Evolutionary conservation across 2,329 filamentous ascomycete species (phyloP), one percentile per base, ranked within the genome.

Genomic region (Epichloe typhina): DNA sequence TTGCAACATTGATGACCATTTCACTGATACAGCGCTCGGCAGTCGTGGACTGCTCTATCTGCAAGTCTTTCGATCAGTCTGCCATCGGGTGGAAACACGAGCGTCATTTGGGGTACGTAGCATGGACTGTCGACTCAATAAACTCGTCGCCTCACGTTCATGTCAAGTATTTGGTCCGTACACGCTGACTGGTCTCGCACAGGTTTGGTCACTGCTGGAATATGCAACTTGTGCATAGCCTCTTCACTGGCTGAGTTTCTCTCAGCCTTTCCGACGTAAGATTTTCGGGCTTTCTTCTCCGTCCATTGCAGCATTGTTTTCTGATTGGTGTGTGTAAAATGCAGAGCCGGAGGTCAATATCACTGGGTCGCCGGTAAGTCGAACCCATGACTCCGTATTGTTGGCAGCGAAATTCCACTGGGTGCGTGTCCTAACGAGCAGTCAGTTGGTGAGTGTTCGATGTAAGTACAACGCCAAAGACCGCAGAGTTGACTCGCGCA

Each of bases 161-260:
- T 31, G 3, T 4, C 31, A 31, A 31, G 9, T 31, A 31, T 31
- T n/a, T n/a, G 31, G 4, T 31, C 8, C 31, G 8, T 31, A 4
- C 9, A 31, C 31, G 9, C 31, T 31, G 31, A 31, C 31, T 31
- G 31, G 31, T 31, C 31, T 31, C 31, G 31, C 26, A 19, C 2
- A 60, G 57, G 63, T 7, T 56, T 66, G 0, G 58, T 64, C 2
- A 66, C 63, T 0, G 62, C 63, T 6, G 63, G 63, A 4, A 53
- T 64, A n/a, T 66, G 63, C 55, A 66, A 66, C 43, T 44, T 66
- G 12, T 64, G 63, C 3, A 64, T 86, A 45, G 80, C 83, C 2
- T 74, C 80, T 1, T 84, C 80, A 15, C 69, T 87, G 9, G 83
- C 83, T 23, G 84, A 87, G 62, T 87, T 84, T 56, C 68, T 85